Percentiles rank a stretch among this genome's conserved stretches.
These are phyloP conservation scores for Novakomyces olei DNA, from an alignment of 805 yeast genomes.

Conservation along the genomic window DNA sequence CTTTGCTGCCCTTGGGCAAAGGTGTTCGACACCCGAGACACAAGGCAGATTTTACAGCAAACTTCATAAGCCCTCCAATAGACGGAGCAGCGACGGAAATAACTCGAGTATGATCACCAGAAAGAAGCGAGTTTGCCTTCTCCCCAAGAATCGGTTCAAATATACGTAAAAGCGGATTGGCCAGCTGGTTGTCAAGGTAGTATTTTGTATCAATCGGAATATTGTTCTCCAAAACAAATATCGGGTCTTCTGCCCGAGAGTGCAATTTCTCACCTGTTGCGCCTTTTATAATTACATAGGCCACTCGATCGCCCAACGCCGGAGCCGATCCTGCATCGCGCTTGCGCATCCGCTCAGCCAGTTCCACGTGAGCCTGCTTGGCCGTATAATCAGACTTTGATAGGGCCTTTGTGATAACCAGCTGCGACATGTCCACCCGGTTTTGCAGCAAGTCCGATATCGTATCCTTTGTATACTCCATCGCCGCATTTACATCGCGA, in stretches of 20 bases:
- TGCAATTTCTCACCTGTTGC: slow-evolving; percentile 66
- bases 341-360: slow-evolving; percentile 86
- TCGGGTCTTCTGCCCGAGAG: slow-evolving; percentile 92
- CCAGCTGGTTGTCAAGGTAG: slow-evolving; percentile 74
- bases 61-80: slow-evolving; percentile 73
- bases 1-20: slow-evolving; percentile 32
- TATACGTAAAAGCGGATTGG: slow-evolving; percentile 81
- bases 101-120: slow-evolving; percentile 67
- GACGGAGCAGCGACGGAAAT: slow-evolving; percentile 47
- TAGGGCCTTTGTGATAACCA: slow-evolving; percentile 82
- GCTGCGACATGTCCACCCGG: slow-evolving; percentile 72
- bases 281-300: slow-evolving; percentile 74
- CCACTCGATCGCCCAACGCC: slow-evolving; percentile 90
- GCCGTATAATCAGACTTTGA: slow-evolving; percentile 81
- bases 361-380: slow-evolving; percentile 91
- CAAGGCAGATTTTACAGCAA: slow-evolving; percentile 69
- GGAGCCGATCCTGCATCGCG: slow-evolving; percentile 98
- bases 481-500: slow-evolving; percentile 68
- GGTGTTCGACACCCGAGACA: slow-evolving; percentile 83
- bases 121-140: slow-evolving; percentile 17
- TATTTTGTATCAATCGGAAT: slow-evolving; percentile 87
- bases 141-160: slow-evolving; percentile 91
- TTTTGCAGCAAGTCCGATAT: slow-evolving; percentile 82
- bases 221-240: slow-evolving; percentile 76
- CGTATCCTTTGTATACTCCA: slow-evolving; percentile 60